phyloP scores from a whole-genome alignment of 306 rosid genomes.

The Cicer pinnatifidum region DNA sequence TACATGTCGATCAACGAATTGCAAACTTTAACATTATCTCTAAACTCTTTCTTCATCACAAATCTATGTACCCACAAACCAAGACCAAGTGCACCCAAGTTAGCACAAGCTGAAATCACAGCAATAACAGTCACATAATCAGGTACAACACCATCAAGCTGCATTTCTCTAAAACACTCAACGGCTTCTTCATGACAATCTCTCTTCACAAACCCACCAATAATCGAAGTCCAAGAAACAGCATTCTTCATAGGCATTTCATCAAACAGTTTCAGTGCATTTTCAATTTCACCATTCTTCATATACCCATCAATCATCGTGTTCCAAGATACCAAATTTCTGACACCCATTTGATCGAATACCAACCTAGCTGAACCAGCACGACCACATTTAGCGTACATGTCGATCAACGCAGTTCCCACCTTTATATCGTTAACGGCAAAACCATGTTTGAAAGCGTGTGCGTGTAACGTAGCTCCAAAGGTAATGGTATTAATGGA shows the following conservation, averaged over 20 bases:
- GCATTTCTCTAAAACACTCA: conserved; percentile 78
- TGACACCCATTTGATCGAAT: conserved; percentile 58
- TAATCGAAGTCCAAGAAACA: conserved; percentile 80
- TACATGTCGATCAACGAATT: conserved; percentile 85
- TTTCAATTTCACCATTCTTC: conserved; percentile 59
- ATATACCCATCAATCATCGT: conserved; percentile 77
- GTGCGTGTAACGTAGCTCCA: conserved; percentile 65
- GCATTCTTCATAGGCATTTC: conserved; percentile 76
- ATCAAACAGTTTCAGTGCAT: conserved; percentile 70
- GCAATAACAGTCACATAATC: conserved; percentile 85
- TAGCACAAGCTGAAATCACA: conserved; percentile 79
- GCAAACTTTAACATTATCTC: conserved; percentile 58
- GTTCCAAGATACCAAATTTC: conserved; percentile 80
- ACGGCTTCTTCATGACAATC: conserved; percentile 65
- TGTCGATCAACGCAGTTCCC: conserved; percentile 77
- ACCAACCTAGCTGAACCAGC: conserved; percentile 59
- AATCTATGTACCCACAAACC: conserved; percentile 79
- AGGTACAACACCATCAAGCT: conserved; percentile 62
- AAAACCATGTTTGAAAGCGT: conserved; percentile 60
- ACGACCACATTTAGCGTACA: conserved; percentile 73
- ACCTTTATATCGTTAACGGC: conserved; percentile 66
- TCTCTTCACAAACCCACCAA: conserved; percentile 79
- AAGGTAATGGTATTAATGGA: conserved; percentile 37
- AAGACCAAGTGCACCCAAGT: conserved; percentile 73
- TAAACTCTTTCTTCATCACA: conserved; percentile 52